These are phyloP conservation scores for Tothia fuscella DNA, from an alignment of 2,329 filamentous ascomycete species.

Conservation along the genomic window DNA sequence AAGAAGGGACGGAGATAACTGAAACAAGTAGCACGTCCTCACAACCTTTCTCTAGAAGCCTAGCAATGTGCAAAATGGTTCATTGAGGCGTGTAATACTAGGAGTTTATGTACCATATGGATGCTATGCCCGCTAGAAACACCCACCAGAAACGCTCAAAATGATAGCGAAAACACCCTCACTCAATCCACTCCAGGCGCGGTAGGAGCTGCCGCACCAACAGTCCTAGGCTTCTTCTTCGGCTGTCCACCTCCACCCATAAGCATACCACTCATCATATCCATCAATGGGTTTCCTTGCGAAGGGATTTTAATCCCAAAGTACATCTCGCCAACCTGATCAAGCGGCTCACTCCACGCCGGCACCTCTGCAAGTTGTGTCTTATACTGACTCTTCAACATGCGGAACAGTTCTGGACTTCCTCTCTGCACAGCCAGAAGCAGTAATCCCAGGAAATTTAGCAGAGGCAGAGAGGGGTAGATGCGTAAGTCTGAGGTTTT, in stretches of 20 bases:
- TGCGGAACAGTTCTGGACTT: conserved; percentile 63
- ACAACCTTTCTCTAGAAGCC: too few species aligned
- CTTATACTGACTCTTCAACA: conserved; percentile 72
- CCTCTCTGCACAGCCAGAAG: conserved; percentile 75
- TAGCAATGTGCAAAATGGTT: too few species aligned
- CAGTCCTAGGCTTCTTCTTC: conserved; percentile 33
- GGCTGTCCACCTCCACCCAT: conserved; percentile 56
- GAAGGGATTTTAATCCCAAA: conserved; percentile 81
- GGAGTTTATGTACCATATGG: too few species aligned
- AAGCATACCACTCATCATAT: conserved; percentile 96
- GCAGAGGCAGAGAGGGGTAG: conserved; percentile 81
- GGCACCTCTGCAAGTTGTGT: conserved; percentile 63
- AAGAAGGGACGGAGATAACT: conserved; percentile 8
- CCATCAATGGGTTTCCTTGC: conserved; percentile 84
- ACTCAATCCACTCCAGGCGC: conserved; percentile 2
- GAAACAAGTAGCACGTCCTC: too few species aligned
- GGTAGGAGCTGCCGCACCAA: conserved; percentile 21
- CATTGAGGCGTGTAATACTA: too few species aligned
- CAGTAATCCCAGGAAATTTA: conserved; percentile 86
- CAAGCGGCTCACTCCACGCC: conserved; percentile 67
- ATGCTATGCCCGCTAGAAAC: too few species aligned
- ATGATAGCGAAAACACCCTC: too few species aligned
- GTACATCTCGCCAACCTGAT: conserved; percentile 91
- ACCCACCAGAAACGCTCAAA: too few species aligned
- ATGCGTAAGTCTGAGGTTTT: conserved; percentile 62